Conservation (phyloP, 1,284 basidiomycete species). For the Tilletia horrida region DNA sequence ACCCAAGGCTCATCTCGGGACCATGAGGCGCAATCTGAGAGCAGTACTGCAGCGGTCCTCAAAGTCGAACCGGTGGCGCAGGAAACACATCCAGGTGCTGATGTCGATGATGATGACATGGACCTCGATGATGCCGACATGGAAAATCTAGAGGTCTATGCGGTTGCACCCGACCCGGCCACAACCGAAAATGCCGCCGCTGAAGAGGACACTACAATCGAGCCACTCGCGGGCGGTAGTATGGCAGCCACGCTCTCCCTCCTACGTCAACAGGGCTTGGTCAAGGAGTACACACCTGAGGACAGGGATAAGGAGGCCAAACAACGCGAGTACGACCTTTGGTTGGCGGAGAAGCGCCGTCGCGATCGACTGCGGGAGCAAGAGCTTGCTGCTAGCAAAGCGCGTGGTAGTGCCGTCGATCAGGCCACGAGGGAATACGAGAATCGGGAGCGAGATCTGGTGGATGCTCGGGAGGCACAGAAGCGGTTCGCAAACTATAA, state of each 20-base stretch:
- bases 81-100: background rate
- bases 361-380: conserved; percentile 73
- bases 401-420: conserved; percentile 63
- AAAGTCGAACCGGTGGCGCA: background rate
- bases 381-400: conserved; percentile 62
- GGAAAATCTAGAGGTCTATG: conserved; percentile 8
- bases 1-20: too few species aligned
- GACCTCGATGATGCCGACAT: conserved; percentile 5
- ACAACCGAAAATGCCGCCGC: conserved; percentile 58
- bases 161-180: background rate
- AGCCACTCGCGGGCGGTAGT: conserved; percentile 56
- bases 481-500: conserved; percentile 90
- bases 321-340: conserved; percentile 80
- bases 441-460: conserved; percentile 83
- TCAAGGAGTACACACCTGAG: conserved; percentile 68
- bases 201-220: conserved; percentile 39
- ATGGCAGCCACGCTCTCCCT: conserved; percentile 84
- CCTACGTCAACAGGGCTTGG: conserved; percentile 84
- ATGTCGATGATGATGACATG: conserved; percentile 1
- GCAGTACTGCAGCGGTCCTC: background rate
- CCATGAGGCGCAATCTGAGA: background rate
- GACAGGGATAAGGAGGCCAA: conserved; percentile 73
- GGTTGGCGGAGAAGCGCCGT: conserved; percentile 80
- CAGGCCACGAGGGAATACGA: conserved; percentile 92
- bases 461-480: conserved; percentile 77